Conservation (phyloP, 2,329 filamentous ascomycete genomes). For the Trichoderma sp. region DNA sequence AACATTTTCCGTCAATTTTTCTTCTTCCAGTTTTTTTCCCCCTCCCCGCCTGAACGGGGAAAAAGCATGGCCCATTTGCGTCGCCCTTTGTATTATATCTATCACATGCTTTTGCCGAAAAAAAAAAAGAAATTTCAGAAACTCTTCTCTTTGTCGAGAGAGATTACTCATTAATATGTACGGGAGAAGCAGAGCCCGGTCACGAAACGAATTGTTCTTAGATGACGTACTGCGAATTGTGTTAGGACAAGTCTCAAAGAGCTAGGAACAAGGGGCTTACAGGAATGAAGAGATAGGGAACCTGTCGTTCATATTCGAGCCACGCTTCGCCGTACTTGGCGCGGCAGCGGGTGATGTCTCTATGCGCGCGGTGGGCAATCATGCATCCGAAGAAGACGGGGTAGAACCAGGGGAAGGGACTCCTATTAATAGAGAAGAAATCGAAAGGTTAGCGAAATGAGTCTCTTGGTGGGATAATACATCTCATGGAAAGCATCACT, state of each 20-base stretch:
- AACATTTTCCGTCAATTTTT: not conserved
- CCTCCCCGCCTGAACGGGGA: not conserved
- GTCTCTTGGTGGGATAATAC: not conserved
- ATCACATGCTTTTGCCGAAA: not conserved
- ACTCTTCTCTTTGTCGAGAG: not conserved
- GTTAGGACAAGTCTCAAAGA: conserved; percentile 22
- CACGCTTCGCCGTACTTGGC: conserved; percentile 80
- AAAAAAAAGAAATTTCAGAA: not conserved
- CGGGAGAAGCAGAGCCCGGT: conserved; percentile 17
- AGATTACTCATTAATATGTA: conserved; percentile 16
- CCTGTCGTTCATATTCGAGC: conserved; percentile 73
- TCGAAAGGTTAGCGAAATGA: conserved; percentile 16
- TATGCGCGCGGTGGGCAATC: conserved; percentile 74
- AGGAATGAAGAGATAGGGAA: conserved; percentile 84
- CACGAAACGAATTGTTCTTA: conserved; percentile 27
- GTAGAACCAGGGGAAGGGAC: conserved; percentile 90
- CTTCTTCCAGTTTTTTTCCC: not conserved
- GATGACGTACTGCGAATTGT: conserved; percentile 40
- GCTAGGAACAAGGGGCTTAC: conserved; percentile 33
- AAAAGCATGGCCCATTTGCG: not conserved
- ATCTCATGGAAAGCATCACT: conserved; percentile 14
- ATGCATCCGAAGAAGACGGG: conserved; percentile 77
- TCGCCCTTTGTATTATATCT: not conserved
- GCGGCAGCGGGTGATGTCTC: conserved; percentile 76
- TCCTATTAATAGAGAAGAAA: conserved; percentile 36